Conservation (phyloP, 2,329 filamentous ascomycete species). For the Pezicula radicicola region DNA sequence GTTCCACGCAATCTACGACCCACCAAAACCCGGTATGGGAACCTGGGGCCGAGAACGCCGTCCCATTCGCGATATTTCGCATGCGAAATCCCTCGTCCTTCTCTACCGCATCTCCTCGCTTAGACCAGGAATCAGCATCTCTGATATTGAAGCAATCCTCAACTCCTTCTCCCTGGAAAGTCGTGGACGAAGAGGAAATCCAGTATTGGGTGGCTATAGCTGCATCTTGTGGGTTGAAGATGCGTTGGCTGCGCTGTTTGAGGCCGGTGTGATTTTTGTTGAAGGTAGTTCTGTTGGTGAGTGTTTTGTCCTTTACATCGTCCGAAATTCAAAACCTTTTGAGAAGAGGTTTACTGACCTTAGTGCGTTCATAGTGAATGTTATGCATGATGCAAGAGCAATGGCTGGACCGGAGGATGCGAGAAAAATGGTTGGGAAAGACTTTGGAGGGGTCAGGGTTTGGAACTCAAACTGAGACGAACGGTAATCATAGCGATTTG, state of each 20-base stretch:
- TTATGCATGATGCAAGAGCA: conserved; percentile 15
- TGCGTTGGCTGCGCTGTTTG: conserved; percentile 12
- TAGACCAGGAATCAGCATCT: background rate
- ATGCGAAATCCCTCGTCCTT: conserved; percentile 15
- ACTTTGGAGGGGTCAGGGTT: conserved; percentile 18
- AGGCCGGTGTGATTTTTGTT: conserved; percentile 12
- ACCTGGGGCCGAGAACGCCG: conserved; percentile 15
- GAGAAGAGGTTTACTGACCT: background rate
- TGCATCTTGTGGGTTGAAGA: conserved; percentile 22
- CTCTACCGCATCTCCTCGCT: conserved; percentile 16
- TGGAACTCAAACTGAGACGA: conserved; percentile 3
- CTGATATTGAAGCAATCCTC: conserved; percentile 9
- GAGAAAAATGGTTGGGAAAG: conserved; percentile 17
- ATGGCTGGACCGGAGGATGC: conserved; percentile 21
- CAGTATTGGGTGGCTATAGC: conserved; percentile 18
- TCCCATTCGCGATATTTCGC: conserved; percentile 14
- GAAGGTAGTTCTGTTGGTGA: conserved; percentile 9
- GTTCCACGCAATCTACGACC: conserved; percentile 18
- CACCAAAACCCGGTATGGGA: background rate
- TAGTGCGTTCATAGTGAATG: conserved; percentile 7
- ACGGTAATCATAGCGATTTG: too few relatives aligned
- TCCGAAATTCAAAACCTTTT: too few relatives aligned
- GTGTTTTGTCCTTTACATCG: background rate
- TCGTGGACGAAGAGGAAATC: conserved; percentile 16
- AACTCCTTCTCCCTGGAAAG: conserved; percentile 15